Conservation (phyloP, 2,329 filamentous ascomycete genomes). For the Xylaria sp. region DNA sequence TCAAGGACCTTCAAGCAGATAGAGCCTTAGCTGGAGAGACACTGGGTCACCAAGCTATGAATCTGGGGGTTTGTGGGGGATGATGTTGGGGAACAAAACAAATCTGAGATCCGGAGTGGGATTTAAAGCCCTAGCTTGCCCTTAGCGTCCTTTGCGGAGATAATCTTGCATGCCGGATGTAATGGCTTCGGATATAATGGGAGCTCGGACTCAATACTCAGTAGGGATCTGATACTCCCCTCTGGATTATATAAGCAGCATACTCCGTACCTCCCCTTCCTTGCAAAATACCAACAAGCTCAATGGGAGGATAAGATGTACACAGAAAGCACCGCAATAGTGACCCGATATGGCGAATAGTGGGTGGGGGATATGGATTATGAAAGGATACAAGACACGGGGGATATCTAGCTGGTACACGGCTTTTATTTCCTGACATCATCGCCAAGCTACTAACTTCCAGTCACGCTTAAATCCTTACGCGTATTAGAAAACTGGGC, state of each 20-base stretch:
- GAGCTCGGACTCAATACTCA: neutral
- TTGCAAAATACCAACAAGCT: too few relatives aligned
- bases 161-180: neutral
- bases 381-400: neutral
- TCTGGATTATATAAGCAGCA: neutral
- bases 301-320: too few relatives aligned
- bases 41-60: slow-evolving; percentile 11
- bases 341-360: neutral
- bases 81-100: neutral
- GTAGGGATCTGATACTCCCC: neutral
- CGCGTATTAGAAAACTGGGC: neutral
- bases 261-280: too few relatives aligned
- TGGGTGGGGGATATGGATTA: neutral
- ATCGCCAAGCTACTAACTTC: slow-evolving; percentile 7
- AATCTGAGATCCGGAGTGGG: too few relatives aligned
- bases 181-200: neutral
- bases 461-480: neutral
- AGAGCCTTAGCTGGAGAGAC: neutral
- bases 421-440: neutral
- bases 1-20: neutral
- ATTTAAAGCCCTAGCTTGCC: neutral
- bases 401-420: neutral
- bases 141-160: neutral
- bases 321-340: neutral
- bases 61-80: neutral